phyloP scores from a whole-genome alignment of 2,329 filamentous ascomycete species.

The Trichoderma asperellum region DNA sequence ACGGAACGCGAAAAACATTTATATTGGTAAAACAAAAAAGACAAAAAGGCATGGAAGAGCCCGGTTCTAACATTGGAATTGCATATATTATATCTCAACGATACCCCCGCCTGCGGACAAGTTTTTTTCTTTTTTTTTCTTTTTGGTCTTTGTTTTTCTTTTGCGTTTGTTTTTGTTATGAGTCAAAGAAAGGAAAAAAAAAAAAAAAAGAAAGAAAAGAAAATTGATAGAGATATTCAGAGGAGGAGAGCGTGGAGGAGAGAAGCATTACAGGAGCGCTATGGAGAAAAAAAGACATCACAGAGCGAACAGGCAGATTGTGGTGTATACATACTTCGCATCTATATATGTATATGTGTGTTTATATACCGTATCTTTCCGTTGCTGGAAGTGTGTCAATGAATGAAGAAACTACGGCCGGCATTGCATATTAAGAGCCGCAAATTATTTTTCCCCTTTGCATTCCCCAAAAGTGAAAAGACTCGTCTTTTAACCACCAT shows the following conservation, averaged over 20 bases:
- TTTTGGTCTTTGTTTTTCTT: not conserved
- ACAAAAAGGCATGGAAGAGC: slow-evolving; percentile 23
- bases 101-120: slow-evolving; percentile 41
- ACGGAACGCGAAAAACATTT: slow-evolving; percentile 5
- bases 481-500: not conserved
- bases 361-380: not conserved
- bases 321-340: not conserved
- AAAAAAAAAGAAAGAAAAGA: not conserved
- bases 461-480: not conserved
- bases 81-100: slow-evolving; percentile 47
- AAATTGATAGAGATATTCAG: slow-evolving; percentile 29
- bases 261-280: not conserved
- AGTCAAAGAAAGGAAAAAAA: not conserved
- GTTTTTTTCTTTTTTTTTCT: slow-evolving; percentile 1
- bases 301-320: not conserved
- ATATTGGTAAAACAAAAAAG: not conserved
- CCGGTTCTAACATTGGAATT: slow-evolving; percentile 36
- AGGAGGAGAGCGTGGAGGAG: slow-evolving; percentile 1
- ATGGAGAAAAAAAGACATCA: not conserved
- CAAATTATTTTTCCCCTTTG: not conserved
- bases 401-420: not conserved
- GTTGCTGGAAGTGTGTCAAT: not conserved
- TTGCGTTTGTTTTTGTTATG: not conserved
- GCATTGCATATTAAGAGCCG: not conserved
- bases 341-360: not conserved